Base-by-base conservation (phyloP, 1,284 basidiomycete species). In the Microbotryum silenes-acaulis region DNA sequence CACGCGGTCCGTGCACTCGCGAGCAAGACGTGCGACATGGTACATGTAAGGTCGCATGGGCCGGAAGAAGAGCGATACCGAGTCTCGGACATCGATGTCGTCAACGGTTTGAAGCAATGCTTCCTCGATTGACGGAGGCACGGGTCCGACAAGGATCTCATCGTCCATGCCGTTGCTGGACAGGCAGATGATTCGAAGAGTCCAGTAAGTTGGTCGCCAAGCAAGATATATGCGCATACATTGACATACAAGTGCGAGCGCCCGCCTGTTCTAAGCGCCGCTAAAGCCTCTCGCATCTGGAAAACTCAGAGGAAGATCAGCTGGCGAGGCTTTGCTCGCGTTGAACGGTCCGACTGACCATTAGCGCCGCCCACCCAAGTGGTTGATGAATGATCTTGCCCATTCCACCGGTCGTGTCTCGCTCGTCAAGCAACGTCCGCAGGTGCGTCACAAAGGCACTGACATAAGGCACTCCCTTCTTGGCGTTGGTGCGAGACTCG, bases 71-170 rank as follows among this genome's bases (percentile, higher is more conserved):
- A 69, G 56, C 8, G 62, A 62, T 2, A 69, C 61, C 48, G 65
- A 63, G 37, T 69, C 67, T 16, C 67, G 62, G 16, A 67, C 59
- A 53, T 69, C 67, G 44, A 67, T 61, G 33, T 66, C 65, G 20
- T 69, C 67, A 25, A 67, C 67, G 10, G 59, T 67, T 20, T 69
- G 59, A 14, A 67, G 45, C 20, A 69, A 48, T 4, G 65, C 53
- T 14, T 64, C 37, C 14, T 42, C 65, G 50, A 69, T 65, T 21
- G 67, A 65, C 8, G 47, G 33, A 0, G 65, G 65, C 2, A 57
- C 55, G 4, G 57, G 55, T 23, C 67, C 67, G 54, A 63, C 64
- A 3, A 69, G 59, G 1, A 66, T 51, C 1, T 62, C 61, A 45
- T 69, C 65, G 49, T 68, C 66, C 1, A 59, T 59, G 5, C 62